Evolutionary conservation across 495 filamentous ascomycete species (phyloP).

Genomic region (Durotheca rogersii): DNA sequence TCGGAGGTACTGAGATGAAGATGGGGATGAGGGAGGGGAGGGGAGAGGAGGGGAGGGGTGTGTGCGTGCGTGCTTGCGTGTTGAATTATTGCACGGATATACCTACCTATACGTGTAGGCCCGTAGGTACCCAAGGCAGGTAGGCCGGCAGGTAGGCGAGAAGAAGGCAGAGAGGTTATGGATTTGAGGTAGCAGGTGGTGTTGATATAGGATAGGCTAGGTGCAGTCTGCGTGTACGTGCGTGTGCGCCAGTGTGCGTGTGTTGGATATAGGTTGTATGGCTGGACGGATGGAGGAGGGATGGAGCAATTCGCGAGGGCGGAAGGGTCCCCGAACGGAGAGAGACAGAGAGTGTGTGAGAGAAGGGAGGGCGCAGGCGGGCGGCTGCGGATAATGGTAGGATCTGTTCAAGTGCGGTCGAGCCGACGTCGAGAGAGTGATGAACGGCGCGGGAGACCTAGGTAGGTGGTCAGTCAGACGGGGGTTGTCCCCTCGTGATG

Average conservation of each 20-base stretch:
- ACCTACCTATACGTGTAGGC: no score
- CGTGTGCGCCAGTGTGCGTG: background rate
- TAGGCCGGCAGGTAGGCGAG: background rate
- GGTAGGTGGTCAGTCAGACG: constrained; percentile 27
- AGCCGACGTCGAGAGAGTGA: constrained; percentile 1
- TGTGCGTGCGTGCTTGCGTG: no score
- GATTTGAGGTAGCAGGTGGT: no score
- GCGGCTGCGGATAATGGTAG: constrained; percentile 15
- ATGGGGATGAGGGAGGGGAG: background rate
- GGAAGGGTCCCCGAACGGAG: constrained; percentile 3
- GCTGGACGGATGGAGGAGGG: background rate
- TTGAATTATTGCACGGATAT: constrained; percentile 6
- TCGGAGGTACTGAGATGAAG: background rate
- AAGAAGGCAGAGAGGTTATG: no score
- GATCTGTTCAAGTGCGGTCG: constrained; percentile 2
- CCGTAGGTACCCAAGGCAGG: no score
- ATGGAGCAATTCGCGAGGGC: background rate
- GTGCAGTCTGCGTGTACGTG: constrained; percentile 1
- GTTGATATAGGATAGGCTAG: no score
- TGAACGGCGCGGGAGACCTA: no score
- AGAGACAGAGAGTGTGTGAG: constrained; percentile 1
- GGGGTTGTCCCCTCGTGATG: constrained; percentile 36
- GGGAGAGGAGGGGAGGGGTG: background rate
- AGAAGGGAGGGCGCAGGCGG: no score
- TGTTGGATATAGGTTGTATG: background rate